Evolutionary conservation across 1,284 basidiomycete species (phyloP).

Genomic region (Fomitopsis pinicola): DNA sequence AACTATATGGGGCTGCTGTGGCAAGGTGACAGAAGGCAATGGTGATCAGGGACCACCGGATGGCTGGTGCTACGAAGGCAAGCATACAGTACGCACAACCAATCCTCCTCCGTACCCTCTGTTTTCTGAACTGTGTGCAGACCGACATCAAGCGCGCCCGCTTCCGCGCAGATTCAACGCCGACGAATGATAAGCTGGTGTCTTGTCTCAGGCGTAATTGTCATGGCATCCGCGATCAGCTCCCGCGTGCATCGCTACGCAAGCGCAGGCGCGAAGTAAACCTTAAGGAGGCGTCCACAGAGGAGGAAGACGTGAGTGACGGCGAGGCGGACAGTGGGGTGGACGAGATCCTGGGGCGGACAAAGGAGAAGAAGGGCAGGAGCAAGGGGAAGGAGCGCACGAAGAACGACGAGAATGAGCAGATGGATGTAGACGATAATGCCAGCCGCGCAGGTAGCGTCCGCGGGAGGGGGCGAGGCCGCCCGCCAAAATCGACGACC

Average conservation of each 20-base stretch:
- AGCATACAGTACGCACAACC: slow-evolving; percentile 57
- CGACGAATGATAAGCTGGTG: slow-evolving; percentile 59
- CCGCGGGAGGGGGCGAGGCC: slow-evolving; percentile 16
- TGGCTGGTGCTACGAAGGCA: slow-evolving; percentile 80
- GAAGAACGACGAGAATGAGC: slow-evolving; percentile 16
- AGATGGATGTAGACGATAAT: slow-evolving; percentile 27
- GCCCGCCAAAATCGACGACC: slow-evolving; percentile 14
- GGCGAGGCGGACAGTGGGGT: slow-evolving; percentile 30
- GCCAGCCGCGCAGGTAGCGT: slow-evolving; percentile 17
- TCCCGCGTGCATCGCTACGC: slow-evolving; percentile 26
- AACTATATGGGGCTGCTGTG: slow-evolving; percentile 68
- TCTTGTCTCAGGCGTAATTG: slow-evolving; percentile 56
- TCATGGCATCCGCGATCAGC: slow-evolving; percentile 34
- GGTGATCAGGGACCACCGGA: slow-evolving; percentile 78
- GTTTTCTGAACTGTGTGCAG: slow-evolving; percentile 28
- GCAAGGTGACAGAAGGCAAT: slow-evolving; percentile 62
- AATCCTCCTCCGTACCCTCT: neutral
- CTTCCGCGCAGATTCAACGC: slow-evolving; percentile 70
- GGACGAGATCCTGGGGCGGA: slow-evolving; percentile 28
- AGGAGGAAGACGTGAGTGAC: slow-evolving; percentile 25
- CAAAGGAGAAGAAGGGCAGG: slow-evolving; percentile 11
- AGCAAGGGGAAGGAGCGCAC: slow-evolving; percentile 16
- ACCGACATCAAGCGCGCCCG: slow-evolving; percentile 69
- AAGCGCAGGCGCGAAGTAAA: slow-evolving; percentile 23
- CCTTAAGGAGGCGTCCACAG: slow-evolving; percentile 21